Percentiles rank a stretch among this genome's conserved stretches.
Evolutionary conservation across 2,329 filamentous ascomycete species (phyloP).

Genomic region (Xylaria sp.): DNA sequence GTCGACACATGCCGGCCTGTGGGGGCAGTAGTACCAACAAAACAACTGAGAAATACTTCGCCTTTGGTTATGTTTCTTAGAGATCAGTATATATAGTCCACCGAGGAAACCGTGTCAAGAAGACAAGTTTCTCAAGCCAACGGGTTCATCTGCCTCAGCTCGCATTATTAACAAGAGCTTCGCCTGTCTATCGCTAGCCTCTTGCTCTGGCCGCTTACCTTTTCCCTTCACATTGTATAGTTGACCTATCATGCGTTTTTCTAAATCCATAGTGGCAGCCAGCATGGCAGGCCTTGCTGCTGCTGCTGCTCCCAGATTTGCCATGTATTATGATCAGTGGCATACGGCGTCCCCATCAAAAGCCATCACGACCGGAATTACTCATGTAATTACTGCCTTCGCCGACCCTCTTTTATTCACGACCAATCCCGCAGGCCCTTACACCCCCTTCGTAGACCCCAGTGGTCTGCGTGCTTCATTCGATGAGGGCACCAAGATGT

Average conservation of each 20-base stretch:
- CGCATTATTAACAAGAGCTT: neutral
- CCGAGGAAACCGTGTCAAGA: neutral
- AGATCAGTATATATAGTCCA: slow-evolving; percentile 2
- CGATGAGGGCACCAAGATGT: slow-evolving; percentile 66
- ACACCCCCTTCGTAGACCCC: slow-evolving; percentile 45
- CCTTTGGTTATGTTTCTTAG: neutral
- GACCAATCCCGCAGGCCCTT: slow-evolving; percentile 40
- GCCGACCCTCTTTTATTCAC: slow-evolving; percentile 47
- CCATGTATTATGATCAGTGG: slow-evolving; percentile 48
- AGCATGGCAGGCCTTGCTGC: slow-evolving; percentile 35
- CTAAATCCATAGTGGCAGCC: slow-evolving; percentile 34
- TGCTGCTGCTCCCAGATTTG: slow-evolving; percentile 42
- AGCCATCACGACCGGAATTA: slow-evolving; percentile 44
- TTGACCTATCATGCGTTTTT: slow-evolving; percentile 41
- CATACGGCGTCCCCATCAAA: slow-evolving; percentile 40
- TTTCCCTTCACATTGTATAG: neutral
- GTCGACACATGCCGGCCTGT: neutral
- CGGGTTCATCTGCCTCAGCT: neutral
- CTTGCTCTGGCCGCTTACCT: neutral
- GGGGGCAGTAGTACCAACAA: slow-evolving; percentile 10
- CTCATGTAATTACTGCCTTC: slow-evolving; percentile 49
- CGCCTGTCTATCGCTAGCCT: neutral
- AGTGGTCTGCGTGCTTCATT: slow-evolving; percentile 59
- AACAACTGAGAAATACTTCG: neutral
- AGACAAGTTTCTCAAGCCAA: neutral